Evolutionary conservation across 352 stramenopile genomes (phyloP).

Genomic region (Phytophthora sojae): DNA sequence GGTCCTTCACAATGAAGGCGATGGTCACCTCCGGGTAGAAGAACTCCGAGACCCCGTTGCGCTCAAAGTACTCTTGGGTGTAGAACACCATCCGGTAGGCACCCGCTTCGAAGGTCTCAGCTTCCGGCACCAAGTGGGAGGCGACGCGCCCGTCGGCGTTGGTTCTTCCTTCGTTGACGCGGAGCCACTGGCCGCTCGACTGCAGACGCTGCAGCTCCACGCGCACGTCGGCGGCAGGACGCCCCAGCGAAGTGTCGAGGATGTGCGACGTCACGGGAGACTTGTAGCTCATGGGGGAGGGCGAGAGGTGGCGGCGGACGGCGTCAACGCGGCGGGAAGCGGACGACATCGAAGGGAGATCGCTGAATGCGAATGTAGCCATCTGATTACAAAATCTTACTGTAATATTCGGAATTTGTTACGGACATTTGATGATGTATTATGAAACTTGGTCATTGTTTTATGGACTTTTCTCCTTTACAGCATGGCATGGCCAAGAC

Average conservation of each 20-base stretch:
- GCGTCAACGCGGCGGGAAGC: slow-evolving; percentile 21
- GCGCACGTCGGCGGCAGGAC: slow-evolving; percentile 71
- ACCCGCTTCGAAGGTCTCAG: slow-evolving; percentile 45
- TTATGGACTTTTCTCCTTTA: too few species aligned
- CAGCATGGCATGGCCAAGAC: background rate
- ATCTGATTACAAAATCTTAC: too few species aligned
- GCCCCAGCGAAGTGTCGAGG: slow-evolving; percentile 83
- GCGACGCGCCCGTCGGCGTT: slow-evolving; percentile 77
- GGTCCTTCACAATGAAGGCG: slow-evolving; percentile 78
- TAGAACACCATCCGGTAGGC: slow-evolving; percentile 88
- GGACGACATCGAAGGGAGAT: slow-evolving; percentile 10
- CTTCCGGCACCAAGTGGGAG: slow-evolving; percentile 55
- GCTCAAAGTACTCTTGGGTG: slow-evolving; percentile 83
- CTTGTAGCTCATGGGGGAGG: slow-evolving; percentile 48
- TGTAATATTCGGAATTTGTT: too few species aligned
- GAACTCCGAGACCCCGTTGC: slow-evolving; percentile 65
- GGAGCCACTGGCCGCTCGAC: slow-evolving; percentile 37
- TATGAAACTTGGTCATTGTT: too few species aligned
- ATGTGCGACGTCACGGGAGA: slow-evolving; percentile 89
- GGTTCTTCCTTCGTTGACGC: slow-evolving; percentile 59
- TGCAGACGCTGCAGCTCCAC: slow-evolving; percentile 72
- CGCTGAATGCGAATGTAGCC: background rate
- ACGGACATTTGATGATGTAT: too few species aligned
- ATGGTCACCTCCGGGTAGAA: slow-evolving; percentile 91
- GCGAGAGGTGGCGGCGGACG: slow-evolving; percentile 31